Percentiles rank a stretch among this genome's conserved stretches.
Evolutionary conservation across 1,284 basidiomycete genomes (phyloP).

Genomic region (Wallemia hederae): DNA sequence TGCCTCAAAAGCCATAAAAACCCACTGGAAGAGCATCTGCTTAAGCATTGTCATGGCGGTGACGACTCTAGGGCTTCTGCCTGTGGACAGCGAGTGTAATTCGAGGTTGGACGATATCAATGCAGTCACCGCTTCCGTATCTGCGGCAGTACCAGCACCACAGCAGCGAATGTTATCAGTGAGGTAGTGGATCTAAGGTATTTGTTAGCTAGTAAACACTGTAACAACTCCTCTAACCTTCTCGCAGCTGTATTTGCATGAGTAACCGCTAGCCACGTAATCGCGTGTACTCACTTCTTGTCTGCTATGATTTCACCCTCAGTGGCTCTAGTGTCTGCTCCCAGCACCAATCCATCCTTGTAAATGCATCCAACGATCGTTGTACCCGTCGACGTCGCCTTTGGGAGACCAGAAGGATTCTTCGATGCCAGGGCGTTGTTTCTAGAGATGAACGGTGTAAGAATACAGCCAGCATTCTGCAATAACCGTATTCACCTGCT

Average conservation of each 20-base stretch:
- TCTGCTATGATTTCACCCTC: constrained; percentile 73
- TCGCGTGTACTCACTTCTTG: constrained; percentile 16
- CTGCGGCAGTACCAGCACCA: constrained; percentile 91
- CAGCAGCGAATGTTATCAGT: constrained; percentile 85
- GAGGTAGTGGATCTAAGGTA: constrained; percentile 74
- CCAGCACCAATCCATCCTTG: constrained; percentile 73
- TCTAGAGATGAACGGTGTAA: background rate
- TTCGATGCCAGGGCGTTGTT: background rate
- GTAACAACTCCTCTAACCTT: too few relatives aligned
- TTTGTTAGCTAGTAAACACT: too few relatives aligned
- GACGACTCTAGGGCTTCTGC: constrained; percentile 61
- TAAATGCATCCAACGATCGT: constrained; percentile 93
- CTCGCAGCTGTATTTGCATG: background rate
- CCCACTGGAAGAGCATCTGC: constrained; percentile 51
- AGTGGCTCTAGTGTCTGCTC: constrained; percentile 87
- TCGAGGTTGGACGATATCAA: constrained; percentile 82
- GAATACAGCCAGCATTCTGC: background rate
- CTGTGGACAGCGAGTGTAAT: constrained; percentile 54
- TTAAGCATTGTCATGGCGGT: constrained; percentile 97
- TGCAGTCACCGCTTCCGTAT: constrained; percentile 83
- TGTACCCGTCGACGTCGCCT: constrained; percentile 81
- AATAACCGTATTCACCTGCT: background rate
- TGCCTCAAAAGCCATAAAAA: constrained; percentile 7
- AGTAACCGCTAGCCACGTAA: background rate
- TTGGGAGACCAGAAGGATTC: constrained; percentile 18